Percentiles rank a stretch among this genome's conserved stretches.
Evolutionary conservation across 306 rosid genomes (phyloP).

Genomic region (Lathyrus aphaca): DNA sequence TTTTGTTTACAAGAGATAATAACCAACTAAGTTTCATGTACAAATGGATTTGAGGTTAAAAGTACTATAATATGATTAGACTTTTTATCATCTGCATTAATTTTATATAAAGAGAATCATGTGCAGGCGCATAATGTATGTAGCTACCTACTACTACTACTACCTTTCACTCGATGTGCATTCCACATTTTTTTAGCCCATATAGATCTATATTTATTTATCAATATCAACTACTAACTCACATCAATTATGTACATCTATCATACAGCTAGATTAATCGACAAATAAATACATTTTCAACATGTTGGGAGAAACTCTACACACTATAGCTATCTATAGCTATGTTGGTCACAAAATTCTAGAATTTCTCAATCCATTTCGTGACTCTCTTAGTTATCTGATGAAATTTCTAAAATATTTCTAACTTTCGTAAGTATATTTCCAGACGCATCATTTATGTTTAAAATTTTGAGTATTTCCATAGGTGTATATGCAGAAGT

Average conservation of each 20-base stretch:
- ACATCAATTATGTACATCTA: conserved; percentile 3
- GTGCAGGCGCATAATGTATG: conserved; percentile 48
- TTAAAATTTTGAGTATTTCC: too few species aligned
- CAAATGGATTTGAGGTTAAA: conserved; percentile 35
- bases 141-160: conserved; percentile 13
- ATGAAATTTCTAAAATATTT: too few species aligned
- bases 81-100: conserved; percentile 38
- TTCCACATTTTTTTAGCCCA: conserved; percentile 31
- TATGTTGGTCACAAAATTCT: not conserved
- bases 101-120: conserved; percentile 44
- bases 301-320: not conserved
- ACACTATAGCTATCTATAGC: too few species aligned
- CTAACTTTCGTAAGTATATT: too few species aligned
- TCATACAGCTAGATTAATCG: not conserved
- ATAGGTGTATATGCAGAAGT: too few species aligned
- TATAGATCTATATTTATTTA: conserved; percentile 3
- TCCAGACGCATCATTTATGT: too few species aligned
- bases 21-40: conserved; percentile 22
- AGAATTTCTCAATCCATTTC: too few species aligned
- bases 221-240: conserved; percentile 1
- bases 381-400: too few species aligned
- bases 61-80: conserved; percentile 12
- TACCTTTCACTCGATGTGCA: conserved; percentile 34
- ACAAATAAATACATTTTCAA: conserved; percentile 22
- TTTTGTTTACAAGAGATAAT: not conserved